A percentile compares a stretch with the other conserved stretches of the same genome.
Conservation (phyloP, 2,329 filamentous ascomycete species). For the Pseudocercospora pini-densiflorae region DNA sequence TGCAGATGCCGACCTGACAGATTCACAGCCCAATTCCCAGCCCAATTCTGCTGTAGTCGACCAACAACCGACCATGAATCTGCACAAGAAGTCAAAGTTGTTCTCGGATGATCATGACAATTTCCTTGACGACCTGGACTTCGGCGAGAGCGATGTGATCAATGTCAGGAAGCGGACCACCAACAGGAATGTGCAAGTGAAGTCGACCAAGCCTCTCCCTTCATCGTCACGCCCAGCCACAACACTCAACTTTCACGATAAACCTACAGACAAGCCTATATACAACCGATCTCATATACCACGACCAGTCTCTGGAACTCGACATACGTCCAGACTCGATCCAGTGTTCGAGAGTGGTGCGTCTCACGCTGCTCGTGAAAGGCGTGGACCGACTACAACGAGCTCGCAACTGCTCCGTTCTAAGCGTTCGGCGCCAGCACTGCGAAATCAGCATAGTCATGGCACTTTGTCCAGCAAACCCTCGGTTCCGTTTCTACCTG, state of each 20-base stretch:
- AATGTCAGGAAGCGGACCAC: conserved; percentile 79
- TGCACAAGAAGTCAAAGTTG: conserved; percentile 41
- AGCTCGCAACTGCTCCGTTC: conserved; percentile 60
- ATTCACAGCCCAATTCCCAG: conserved; percentile 41
- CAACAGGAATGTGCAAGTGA: conserved; percentile 90
- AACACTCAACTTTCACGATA: conserved; percentile 90
- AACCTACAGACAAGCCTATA: conserved; percentile 51
- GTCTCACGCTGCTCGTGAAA: conserved; percentile 67
- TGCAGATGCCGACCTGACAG: conserved; percentile 44
- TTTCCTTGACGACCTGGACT: conserved; percentile 83
- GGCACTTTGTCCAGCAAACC: conserved; percentile 62
- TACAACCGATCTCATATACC: conserved; percentile 71
- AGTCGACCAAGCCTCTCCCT: conserved; percentile 65
- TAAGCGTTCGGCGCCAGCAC: conserved; percentile 65
- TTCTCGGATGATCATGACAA: conserved; percentile 63
- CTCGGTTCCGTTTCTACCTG: conserved; percentile 76
- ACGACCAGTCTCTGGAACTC: conserved; percentile 65
- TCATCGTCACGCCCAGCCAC: conserved; percentile 76
- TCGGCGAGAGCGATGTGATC: conserved; percentile 78
- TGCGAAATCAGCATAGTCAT: conserved; percentile 51
- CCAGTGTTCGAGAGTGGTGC: conserved; percentile 90
- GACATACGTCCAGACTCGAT: conserved; percentile 71
- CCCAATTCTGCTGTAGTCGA: conserved; percentile 35
- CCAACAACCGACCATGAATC: conserved; percentile 42
- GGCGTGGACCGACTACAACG: conserved; percentile 56